phyloP scores from a whole-genome alignment of 2,329 filamentous ascomycete genomes.

The Macroventuria anomochaeta region DNA sequence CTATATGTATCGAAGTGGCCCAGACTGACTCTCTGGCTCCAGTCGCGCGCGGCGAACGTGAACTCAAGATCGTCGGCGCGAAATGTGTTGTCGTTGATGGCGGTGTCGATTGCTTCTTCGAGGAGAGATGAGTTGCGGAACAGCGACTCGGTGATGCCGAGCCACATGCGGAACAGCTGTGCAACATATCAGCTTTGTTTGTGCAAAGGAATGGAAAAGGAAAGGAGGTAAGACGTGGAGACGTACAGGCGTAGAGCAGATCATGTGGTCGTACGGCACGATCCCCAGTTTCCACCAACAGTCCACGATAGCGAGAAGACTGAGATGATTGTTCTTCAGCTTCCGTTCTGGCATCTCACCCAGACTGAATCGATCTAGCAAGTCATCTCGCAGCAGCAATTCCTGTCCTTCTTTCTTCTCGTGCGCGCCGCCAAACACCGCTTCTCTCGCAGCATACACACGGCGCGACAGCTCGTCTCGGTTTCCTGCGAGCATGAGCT shows the following conservation, averaged over 20 bases:
- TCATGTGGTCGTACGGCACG: conserved; percentile 98
- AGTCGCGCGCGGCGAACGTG: conserved; percentile 93
- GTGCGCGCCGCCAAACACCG: conserved; percentile 65
- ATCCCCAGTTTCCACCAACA: conserved; percentile 96
- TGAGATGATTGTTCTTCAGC: conserved; percentile 91
- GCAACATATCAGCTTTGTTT: neutral
- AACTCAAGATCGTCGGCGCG: conserved; percentile 97
- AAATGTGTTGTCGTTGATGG: conserved; percentile 88
- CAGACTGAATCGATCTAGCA: conserved; percentile 88
- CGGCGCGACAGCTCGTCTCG: conserved; percentile 74
- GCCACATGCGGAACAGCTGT: conserved; percentile 88
- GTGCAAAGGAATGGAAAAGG: neutral
- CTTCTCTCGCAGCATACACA: conserved; percentile 79
- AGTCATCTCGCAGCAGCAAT: conserved; percentile 76
- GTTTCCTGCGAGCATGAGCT: conserved; percentile 91
- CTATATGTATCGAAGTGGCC: conserved; percentile 93
- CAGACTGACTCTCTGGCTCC: conserved; percentile 91
- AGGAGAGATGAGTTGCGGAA: conserved; percentile 84
- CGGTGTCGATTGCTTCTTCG: conserved; percentile 83
- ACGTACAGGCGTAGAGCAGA: conserved; percentile 87
- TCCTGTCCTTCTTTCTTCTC: conserved; percentile 61
- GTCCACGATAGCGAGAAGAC: conserved; percentile 94
- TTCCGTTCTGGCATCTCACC: conserved; percentile 70
- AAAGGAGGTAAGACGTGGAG: neutral
- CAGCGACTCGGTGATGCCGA: conserved; percentile 95